Evolutionary conservation across 768 basidiomycete genomes (phyloP), one percentile per base, ranked within the genome.

Genomic region (Mycena vulgaris): DNA sequence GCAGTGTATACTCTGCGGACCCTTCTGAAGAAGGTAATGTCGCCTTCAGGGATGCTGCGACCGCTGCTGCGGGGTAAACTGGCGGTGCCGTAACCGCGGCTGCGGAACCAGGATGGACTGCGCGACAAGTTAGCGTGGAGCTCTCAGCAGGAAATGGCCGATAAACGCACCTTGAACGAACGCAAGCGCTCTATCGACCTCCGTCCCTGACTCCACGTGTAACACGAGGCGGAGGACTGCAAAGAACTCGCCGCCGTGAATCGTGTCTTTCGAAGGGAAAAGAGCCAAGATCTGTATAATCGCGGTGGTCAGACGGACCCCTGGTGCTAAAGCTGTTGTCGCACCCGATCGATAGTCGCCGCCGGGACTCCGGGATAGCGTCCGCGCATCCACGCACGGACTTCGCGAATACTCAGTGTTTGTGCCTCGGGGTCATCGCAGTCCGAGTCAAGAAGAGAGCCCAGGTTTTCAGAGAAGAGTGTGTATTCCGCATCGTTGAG

Each of bases 201-300:
- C 85, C 66, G 87, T 89, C 14, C 93, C 92, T 17, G 80, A 82
- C 74, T 89, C 85, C 39, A 83, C 87, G 63, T 95, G 93, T 9
- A 88, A 78, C 0, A 92, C 87, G 3, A 95, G 87, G 45, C 94
- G 81, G 27, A 94, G 81, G 0, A 87, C 90, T 10, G 93, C 93
- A 74, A 95, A 95, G 77, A 95, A 93, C 74, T 95, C 91, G 19
- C 91, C 90, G 1, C 90, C 90, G 13, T 85, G 84, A 37, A 95
- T 82, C 3, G 82, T 80, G 72, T 93, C 91, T 63, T 80, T 83
- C 2, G 92, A 90, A 42, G 84, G 83, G 75, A 94, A 94, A 2
- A 92, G 77, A 51, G 83, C 87, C 57, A 95, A 81, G 66, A 94
- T 90, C 93, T 94, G 72, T 2, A 28, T 17, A 35, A 42, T 33